Base-by-base conservation (phyloP, 345 rosid genomes). In the Acer negundo region DNA sequence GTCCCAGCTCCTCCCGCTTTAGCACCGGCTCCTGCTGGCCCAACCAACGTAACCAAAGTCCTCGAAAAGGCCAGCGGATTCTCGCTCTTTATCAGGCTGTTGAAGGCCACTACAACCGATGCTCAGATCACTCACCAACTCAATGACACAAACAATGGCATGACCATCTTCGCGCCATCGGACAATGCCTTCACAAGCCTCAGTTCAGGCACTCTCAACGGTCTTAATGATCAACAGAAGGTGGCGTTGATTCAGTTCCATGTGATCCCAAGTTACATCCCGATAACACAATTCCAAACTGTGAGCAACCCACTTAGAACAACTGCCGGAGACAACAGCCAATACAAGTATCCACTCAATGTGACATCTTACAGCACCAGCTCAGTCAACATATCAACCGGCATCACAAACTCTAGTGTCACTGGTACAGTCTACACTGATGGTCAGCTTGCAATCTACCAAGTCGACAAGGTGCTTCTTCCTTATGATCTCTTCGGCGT, bases 401-500 rank as follows among this genome's bases (percentile, higher is more conserved):
- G 89, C 15, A 75, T 86, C 17, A 84, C 74, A 61, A 81, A 82
- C n/a, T 84, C 91, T n/a, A 75, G 77, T 4, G 85, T 88, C 8
- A 72, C 80, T 17, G 85, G 84, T 22, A 38, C 77, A 20, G 64
- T 88, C 0, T 84, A 75, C 65, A 73, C 80, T n/a, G 89, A 88
- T 69, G 77, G 71, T 16, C 85, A 83, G 62, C 81, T 86, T 64
- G 85, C 86, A 2, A 79, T 88, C 31, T 88, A 84, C 40, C 82
- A 78, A 66, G 86, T 87, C 1, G 87, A 84, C 75, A 81, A 87
- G 77, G 90, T 87, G 23, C 77, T 87, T 67, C 89, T 82, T 62
- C 91, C 91, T 10, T 55, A 79, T 62, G 84, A 76, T 66, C 75
- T 88, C 47, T 81, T 88, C n/a, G 83, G 82, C 10, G 76, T 84